phyloP scores from a whole-genome alignment of 495 filamentous ascomycete genomes.

The Parathielavia appendiculata region DNA sequence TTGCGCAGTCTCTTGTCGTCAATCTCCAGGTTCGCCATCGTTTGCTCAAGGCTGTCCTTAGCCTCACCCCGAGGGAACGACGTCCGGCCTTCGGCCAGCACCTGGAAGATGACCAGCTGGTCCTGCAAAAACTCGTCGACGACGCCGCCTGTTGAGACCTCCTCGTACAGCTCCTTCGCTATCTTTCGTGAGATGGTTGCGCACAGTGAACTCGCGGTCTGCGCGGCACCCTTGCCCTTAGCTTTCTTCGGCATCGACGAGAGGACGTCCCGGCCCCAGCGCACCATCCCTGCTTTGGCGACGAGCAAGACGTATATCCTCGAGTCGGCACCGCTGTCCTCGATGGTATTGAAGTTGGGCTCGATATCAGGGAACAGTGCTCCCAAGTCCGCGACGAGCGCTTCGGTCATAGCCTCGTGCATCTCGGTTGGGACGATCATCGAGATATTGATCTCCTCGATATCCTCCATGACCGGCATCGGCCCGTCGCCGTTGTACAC shows the following conservation, averaged over 20 bases:
- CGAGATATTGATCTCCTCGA: constrained; percentile 57
- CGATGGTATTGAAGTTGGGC: constrained; percentile 43
- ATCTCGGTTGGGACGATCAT: constrained; percentile 47
- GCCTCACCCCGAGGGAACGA: constrained; percentile 30
- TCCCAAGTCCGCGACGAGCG: constrained; percentile 34
- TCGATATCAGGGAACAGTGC: constrained; percentile 44
- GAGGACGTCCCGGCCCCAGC: constrained; percentile 63
- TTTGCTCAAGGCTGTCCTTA: constrained; percentile 22
- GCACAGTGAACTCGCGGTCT: constrained; percentile 25
- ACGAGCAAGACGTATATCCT: constrained; percentile 70
- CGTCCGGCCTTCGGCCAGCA: constrained; percentile 55
- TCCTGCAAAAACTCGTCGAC: constrained; percentile 73
- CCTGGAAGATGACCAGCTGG: constrained; percentile 78
- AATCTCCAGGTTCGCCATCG: constrained; percentile 16
- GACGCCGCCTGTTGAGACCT: constrained; percentile 49
- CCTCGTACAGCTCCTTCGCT: constrained; percentile 52
- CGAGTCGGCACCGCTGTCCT: constrained; percentile 56
- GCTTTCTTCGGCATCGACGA: constrained; percentile 45
- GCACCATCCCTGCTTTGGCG: constrained; percentile 56
- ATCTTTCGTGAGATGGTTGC: constrained; percentile 46
- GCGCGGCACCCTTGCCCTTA: constrained; percentile 19
- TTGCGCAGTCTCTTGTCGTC: constrained; percentile 24
- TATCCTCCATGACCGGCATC: constrained; percentile 16
- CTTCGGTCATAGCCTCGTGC: constrained; percentile 37
- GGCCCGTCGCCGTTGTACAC: constrained; percentile 4